These are phyloP conservation scores for Paramyrothecium sp. DNA, from an alignment of 2,329 filamentous ascomycete species.

Conservation along the genomic window DNA sequence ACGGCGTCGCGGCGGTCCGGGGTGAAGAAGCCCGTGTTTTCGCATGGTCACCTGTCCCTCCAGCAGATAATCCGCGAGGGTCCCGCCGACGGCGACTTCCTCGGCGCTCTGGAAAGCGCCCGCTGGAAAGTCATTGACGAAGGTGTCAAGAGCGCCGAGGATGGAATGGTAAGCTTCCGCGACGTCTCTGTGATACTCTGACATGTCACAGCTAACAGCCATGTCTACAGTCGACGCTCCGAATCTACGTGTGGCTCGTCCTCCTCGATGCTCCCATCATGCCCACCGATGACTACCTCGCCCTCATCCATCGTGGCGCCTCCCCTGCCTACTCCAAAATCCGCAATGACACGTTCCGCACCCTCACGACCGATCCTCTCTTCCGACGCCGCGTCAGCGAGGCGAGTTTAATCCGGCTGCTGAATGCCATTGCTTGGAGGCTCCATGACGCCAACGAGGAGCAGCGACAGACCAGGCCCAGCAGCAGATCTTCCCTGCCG, in stretches of 20 bases:
- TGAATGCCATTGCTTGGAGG: conserved; percentile 94
- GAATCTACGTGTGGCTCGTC: conserved; percentile 96
- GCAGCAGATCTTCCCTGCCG: conserved; percentile 33
- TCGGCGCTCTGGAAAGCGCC: conserved; percentile 66
- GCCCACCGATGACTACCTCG: conserved; percentile 83
- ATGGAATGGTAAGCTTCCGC: conserved; percentile 69
- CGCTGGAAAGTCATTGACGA: conserved; percentile 73
- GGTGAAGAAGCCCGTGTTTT: conserved; percentile 40
- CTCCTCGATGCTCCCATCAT: conserved; percentile 85
- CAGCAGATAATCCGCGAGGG: conserved; percentile 80
- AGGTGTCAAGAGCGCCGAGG: conserved; percentile 73
- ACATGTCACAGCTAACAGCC: too few relatives aligned
- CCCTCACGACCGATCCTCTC: conserved; percentile 92
- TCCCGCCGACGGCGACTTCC: conserved; percentile 68
- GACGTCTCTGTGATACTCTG: not conserved
- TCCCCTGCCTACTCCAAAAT: conserved; percentile 97
- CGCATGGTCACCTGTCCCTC: conserved; percentile 60
- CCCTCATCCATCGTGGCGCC: conserved; percentile 86
- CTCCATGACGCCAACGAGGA: conserved; percentile 74
- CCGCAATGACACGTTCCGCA: conserved; percentile 96
- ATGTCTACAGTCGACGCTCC: conserved; percentile 70
- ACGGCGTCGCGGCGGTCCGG: conserved; percentile 34
- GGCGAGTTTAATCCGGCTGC: conserved; percentile 86
- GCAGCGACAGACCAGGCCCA: conserved; percentile 35
- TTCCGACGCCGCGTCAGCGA: conserved; percentile 95